phyloP scores from a whole-genome alignment of 345 rosid species.

The Dipteronia sinensis region DNA sequence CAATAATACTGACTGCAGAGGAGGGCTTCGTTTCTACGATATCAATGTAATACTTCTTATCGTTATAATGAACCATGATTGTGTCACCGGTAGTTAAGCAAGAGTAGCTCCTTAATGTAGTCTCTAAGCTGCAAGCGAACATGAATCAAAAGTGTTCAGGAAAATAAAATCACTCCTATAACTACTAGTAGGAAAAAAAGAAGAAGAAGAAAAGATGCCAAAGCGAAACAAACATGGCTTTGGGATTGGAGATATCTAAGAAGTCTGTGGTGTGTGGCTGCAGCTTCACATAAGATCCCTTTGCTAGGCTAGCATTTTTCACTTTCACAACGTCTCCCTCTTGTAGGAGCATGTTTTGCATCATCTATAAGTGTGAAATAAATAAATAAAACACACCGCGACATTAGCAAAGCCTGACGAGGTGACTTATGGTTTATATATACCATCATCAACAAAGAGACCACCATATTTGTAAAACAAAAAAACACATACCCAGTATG shows the following conservation, averaged over 20 bases:
- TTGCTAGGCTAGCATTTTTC: constrained; percentile 48
- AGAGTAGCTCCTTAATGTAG: constrained; percentile 66
- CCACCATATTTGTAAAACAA: not conserved
- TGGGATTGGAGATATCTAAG: constrained; percentile 69
- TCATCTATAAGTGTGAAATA: constrained; percentile 45
- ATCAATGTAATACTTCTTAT: constrained; percentile 59
- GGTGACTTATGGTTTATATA: not conserved
- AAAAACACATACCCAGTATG: constrained; percentile 55
- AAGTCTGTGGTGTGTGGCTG: constrained; percentile 70
- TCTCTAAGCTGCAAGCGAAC: constrained; percentile 61
- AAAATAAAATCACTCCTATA: not conserved
- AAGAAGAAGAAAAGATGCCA: not conserved
- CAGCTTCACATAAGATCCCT: constrained; percentile 64
- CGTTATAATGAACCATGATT: constrained; percentile 68
- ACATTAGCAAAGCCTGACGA: constrained; percentile 4
- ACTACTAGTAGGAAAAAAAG: not conserved
- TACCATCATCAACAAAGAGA: not conserved
- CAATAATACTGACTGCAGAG: constrained; percentile 63
- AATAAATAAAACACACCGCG: not conserved
- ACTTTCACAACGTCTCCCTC: constrained; percentile 60
- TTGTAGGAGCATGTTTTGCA: constrained; percentile 67
- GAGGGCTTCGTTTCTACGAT: constrained; percentile 69
- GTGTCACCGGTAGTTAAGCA: constrained; percentile 70
- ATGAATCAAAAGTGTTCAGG: constrained; percentile 2
- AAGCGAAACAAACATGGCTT: constrained; percentile 57